A percentile compares a stretch with the other conserved stretches of the same genome.
These are phyloP conservation scores for Cladorrhinum samala DNA, from an alignment of 495 filamentous ascomycete genomes.

Conservation along the genomic window DNA sequence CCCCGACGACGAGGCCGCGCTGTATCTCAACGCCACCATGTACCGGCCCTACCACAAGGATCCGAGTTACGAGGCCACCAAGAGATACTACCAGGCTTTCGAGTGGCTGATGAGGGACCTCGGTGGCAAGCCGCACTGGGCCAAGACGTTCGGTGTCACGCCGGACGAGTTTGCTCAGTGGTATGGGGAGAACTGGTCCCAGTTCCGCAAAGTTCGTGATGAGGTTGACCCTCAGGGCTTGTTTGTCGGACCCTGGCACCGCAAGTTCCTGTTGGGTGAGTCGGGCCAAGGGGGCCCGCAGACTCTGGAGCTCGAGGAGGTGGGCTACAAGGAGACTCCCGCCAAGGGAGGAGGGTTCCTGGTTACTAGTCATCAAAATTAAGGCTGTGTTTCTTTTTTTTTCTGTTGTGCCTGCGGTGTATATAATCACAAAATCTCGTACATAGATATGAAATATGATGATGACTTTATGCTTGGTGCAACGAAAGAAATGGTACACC, in stretches of 20 bases:
- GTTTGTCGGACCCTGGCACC: slow-evolving; percentile 90
- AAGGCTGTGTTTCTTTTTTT: neutral
- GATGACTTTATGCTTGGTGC: no score
- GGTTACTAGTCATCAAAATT: slow-evolving; percentile 22
- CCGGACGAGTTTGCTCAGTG: slow-evolving; percentile 51
- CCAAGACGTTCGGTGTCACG: slow-evolving; percentile 77
- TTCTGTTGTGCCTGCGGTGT: slow-evolving; percentile 1
- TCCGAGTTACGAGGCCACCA: slow-evolving; percentile 57
- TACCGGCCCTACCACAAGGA: slow-evolving; percentile 83
- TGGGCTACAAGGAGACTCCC: slow-evolving; percentile 22
- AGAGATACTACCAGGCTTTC: slow-evolving; percentile 86
- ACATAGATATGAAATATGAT: no score
- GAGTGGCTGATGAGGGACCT: slow-evolving; percentile 93
- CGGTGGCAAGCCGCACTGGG: slow-evolving; percentile 91
- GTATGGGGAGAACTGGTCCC: slow-evolving; percentile 49
- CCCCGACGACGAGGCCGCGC: slow-evolving; percentile 59
- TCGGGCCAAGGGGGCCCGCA: neutral
- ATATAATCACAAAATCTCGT: neutral
- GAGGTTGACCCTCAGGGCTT: slow-evolving; percentile 83
- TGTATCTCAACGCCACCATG: slow-evolving; percentile 94
- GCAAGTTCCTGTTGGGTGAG: slow-evolving; percentile 56
- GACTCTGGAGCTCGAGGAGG: slow-evolving; percentile 35
- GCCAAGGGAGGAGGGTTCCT: slow-evolving; percentile 23
- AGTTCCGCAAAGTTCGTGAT: slow-evolving; percentile 62
- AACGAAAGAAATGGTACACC: no score